A percentile compares a stretch with the other conserved stretches of the same genome.
Conservation (phyloP, 1,284 basidiomycete species). For the Rhodotorula sp. region DNA sequence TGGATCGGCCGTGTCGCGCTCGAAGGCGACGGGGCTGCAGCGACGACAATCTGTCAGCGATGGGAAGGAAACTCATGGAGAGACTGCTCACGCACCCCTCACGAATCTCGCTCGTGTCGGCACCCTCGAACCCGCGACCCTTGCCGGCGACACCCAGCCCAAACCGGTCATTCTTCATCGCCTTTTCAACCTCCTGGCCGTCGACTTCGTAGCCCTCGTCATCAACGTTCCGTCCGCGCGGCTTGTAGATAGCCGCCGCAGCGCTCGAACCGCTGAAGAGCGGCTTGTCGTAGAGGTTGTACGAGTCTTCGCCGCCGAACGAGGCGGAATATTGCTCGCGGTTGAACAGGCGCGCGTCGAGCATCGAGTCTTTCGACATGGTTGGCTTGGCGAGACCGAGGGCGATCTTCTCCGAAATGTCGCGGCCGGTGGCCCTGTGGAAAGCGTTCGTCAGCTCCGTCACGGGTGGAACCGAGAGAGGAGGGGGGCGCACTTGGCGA, state of each 20-base stretch:
- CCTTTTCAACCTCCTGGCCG: constrained; percentile 84
- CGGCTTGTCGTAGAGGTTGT: constrained; percentile 91
- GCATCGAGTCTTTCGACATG: constrained; percentile 88
- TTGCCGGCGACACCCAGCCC: constrained; percentile 72
- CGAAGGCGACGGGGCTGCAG: constrained; percentile 92
- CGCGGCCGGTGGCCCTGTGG: constrained; percentile 82
- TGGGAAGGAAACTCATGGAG: background rate
- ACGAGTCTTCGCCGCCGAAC: constrained; percentile 89
- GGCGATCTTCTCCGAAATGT: constrained; percentile 98
- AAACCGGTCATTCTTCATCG: constrained; percentile 91
- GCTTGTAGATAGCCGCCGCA: constrained; percentile 96
- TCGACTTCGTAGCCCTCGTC: constrained; percentile 74
- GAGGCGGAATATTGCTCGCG: constrained; percentile 76
- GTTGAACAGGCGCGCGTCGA: constrained; percentile 96
- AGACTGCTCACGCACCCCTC: constrained; percentile 39
- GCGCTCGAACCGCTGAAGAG: constrained; percentile 94
- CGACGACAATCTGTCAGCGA: background rate
- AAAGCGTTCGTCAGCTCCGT: background rate
- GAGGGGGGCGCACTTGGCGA: constrained; percentile 63
- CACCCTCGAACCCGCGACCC: constrained; percentile 82
- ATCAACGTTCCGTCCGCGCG: constrained; percentile 67
- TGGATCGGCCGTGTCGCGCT: constrained; percentile 94
- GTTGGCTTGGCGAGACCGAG: constrained; percentile 96
- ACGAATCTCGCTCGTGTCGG: constrained; percentile 71
- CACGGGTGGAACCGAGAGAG: background rate